Evolutionary conservation across 441 rosid genomes (phyloP).

Genomic region (Jatropha multifida): DNA sequence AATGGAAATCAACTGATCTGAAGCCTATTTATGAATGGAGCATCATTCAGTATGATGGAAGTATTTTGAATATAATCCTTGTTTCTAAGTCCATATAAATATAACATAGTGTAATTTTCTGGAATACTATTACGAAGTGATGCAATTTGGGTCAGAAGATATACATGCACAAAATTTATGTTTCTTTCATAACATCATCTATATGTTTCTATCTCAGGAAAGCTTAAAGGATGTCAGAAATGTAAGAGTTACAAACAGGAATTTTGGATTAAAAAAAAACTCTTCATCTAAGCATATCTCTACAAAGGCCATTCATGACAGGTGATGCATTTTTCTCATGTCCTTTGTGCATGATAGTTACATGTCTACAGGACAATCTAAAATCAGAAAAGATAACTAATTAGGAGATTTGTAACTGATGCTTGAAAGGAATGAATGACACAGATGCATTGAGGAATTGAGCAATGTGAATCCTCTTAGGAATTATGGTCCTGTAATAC

Average conservation of each 20-base stretch:
- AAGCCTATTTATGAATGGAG: background rate
- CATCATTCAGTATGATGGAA: no score
- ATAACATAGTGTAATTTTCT: background rate
- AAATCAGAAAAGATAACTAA: background rate
- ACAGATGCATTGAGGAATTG: conserved; percentile 15
- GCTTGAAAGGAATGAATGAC: background rate
- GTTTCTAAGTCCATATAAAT: no score
- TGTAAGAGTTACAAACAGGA: conserved; percentile 1
- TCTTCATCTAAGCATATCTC: conserved; percentile 13
- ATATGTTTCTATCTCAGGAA: background rate
- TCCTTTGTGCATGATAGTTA: background rate
- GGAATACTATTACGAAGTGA: background rate
- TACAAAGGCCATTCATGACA: conserved; percentile 1
- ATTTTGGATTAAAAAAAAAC: background rate
- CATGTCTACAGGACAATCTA: background rate
- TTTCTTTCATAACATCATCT: background rate
- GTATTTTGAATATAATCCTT: no score
- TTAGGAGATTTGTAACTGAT: conserved; percentile 5
- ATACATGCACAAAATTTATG: background rate
- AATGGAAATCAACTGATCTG: background rate
- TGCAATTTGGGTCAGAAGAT: background rate
- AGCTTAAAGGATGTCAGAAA: conserved; percentile 11
- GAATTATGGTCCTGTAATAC: conserved; percentile 3
- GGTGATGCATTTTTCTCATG: conserved; percentile 3
- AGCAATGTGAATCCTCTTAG: conserved; percentile 9